These are phyloP conservation scores for Isoetes engelmannii DNA, from an alignment of 83 land plant genomes.

Conservation along the genomic window DNA sequence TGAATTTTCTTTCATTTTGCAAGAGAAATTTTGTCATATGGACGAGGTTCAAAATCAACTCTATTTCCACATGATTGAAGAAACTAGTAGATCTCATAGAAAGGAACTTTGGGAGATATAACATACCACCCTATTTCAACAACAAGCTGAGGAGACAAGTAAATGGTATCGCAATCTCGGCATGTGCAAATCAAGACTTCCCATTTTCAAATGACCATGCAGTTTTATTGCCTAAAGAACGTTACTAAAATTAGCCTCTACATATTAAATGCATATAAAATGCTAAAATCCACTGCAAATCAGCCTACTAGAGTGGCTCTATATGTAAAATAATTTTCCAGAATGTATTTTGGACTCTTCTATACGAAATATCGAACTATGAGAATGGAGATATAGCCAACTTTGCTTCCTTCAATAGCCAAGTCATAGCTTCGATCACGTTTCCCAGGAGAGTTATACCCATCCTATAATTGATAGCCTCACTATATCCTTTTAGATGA, in stretches of 20 bases:
- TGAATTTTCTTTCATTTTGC: constrained; percentile 56
- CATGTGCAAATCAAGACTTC: constrained; percentile 92
- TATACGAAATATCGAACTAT: not conserved
- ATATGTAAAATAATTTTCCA: not conserved
- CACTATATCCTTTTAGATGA: constrained; percentile 89
- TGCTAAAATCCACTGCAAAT: no score
- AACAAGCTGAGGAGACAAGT: constrained; percentile 87
- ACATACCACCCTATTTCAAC: constrained; percentile 57
- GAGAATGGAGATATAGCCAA: constrained; percentile 16
- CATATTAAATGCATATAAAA: no score
- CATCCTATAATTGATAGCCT: constrained; percentile 78
- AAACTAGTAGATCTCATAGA: not conserved
- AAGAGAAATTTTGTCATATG: no score
- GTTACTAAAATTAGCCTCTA: not conserved
- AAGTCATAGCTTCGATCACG: constrained; percentile 71
- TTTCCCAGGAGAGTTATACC: constrained; percentile 79
- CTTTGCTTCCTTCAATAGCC: constrained; percentile 59
- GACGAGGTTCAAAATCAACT: no score
- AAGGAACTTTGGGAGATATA: not conserved
- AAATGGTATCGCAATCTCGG: constrained; percentile 91
- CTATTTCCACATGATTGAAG: not conserved
- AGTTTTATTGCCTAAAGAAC: constrained; percentile 30
- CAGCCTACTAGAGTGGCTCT: no score
- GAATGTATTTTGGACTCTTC: not conserved
- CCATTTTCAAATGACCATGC: constrained; percentile 61